A percentile compares a stretch with the other conserved stretches of the same genome.
Conservation (phyloP, 2,329 filamentous ascomycete genomes). For the Tolypocladium cylindrosporum region DNA sequence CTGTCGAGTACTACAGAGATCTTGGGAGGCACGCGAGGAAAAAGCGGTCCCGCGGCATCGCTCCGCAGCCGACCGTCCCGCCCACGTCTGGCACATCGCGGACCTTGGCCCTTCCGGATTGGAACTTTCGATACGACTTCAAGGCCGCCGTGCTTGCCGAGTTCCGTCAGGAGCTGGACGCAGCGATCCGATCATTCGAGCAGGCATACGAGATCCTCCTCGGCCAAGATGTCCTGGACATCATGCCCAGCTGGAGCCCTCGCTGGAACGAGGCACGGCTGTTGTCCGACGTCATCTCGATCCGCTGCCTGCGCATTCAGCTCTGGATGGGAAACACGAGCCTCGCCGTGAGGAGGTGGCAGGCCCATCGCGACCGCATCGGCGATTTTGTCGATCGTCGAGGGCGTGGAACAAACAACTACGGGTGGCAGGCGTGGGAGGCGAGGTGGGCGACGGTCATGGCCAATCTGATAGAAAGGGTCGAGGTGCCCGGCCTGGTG, state of each 20-base stretch:
- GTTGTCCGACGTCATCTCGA: conserved; percentile 68
- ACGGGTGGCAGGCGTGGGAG: conserved; percentile 93
- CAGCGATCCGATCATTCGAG: conserved; percentile 75
- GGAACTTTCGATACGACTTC: conserved; percentile 92
- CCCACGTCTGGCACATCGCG: conserved; percentile 79
- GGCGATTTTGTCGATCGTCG: conserved; percentile 70
- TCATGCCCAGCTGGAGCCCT: conserved; percentile 80
- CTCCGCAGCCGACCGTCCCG: conserved; percentile 72
- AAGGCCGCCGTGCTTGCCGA: conserved; percentile 87
- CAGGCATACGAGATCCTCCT: conserved; percentile 78
- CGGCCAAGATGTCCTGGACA: conserved; percentile 74
- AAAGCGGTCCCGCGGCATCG: conserved; percentile 70
- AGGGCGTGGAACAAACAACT: conserved; percentile 77
- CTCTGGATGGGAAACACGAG: conserved; percentile 74
- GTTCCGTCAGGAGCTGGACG: conserved; percentile 87
- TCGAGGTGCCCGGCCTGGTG: conserved; percentile 39
- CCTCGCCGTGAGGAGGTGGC: conserved; percentile 71
- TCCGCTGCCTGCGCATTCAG: conserved; percentile 73
- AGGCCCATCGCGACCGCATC: conserved; percentile 63
- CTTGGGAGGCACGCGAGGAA: conserved; percentile 84
- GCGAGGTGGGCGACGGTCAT: conserved; percentile 58
- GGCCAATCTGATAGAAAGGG: conserved; percentile 48
- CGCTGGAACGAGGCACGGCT: conserved; percentile 91
- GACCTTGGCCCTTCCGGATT: conserved; percentile 73
- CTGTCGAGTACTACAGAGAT: conserved; percentile 87